Conservation (phyloP, 1,139 yeast species). For the Wickerhamiella pararugosa region DNA sequence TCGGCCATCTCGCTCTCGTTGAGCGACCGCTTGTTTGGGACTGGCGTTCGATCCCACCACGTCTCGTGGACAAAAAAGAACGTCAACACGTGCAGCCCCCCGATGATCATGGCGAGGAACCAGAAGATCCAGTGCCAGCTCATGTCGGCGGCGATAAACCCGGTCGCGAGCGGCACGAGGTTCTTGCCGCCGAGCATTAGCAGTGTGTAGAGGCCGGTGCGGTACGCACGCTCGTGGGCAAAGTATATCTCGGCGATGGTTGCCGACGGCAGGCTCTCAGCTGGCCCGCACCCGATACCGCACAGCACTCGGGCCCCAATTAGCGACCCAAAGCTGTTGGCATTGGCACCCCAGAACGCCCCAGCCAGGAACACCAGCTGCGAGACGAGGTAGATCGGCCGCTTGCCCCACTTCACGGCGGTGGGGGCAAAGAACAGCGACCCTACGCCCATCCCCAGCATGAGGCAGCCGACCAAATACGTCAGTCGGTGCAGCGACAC, state of each 20-base stretch:
- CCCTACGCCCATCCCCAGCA: slow-evolving; percentile 46
- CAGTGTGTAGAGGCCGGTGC: slow-evolving; percentile 47
- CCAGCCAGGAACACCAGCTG: slow-evolving; percentile 38
- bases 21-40: slow-evolving; percentile 34
- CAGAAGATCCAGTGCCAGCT: slow-evolving; percentile 51
- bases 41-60: slow-evolving; percentile 46
- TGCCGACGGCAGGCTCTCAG: slow-evolving; percentile 47
- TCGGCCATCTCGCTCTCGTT: slow-evolving; percentile 38
- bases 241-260: slow-evolving; percentile 51
- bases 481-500: slow-evolving; percentile 32
- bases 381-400: slow-evolving; percentile 39
- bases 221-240: slow-evolving; percentile 50
- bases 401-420: slow-evolving; percentile 46
- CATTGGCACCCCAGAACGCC: slow-evolving; percentile 39
- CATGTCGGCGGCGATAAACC: slow-evolving; percentile 35
- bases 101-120: slow-evolving; percentile 42
- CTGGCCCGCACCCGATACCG: slow-evolving; percentile 47
- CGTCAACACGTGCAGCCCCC: slow-evolving; percentile 32
- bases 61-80: slow-evolving; percentile 50
- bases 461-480: slow-evolving; percentile 44
- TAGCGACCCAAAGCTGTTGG: slow-evolving; percentile 35
- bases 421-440: slow-evolving; percentile 44
- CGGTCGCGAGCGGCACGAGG: slow-evolving; percentile 41
- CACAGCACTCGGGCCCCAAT: slow-evolving; percentile 44
- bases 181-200: slow-evolving; percentile 49